Base-by-base conservation (phyloP, 1,139 yeast species). In the Hansenula lynferdii region DNA sequence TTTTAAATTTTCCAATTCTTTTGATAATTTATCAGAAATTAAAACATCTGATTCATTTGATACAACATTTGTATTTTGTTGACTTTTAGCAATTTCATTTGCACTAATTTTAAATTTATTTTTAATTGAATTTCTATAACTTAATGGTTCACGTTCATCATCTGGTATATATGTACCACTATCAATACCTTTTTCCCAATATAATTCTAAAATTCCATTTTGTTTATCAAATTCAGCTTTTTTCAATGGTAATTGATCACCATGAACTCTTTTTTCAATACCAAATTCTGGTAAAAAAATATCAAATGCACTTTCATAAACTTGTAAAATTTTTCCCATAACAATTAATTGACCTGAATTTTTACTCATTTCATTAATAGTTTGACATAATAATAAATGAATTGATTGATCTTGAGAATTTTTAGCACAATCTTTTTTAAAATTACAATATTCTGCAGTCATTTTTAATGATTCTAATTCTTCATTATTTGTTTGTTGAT, bases 251-350 rank as follows among this genome's bases (percentile, higher is more conserved):
- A 92, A 69, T 61, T 92, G 98, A 63, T 92, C 98, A 31, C 97
- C 97, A 55, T 92, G 98, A 21, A 92, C 97, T 54, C 98, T 78
- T 64, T 92, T 92, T 60, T 92, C 98, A 50, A 92, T 86, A 31
- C 98, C 97, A 64, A 90, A 83, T 51, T 87, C 97, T 1, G 97
- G 97, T 45, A 92, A 73, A 47, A 87, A 78, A 8, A 92, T 95
- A 61, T 92, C 98, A 65, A 92, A 92, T 2, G 97, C 87, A 2
- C 96, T 86, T 62, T 92, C 97, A 58, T 90, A 90, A 8, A 90
- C 97, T 60, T 89, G 97, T 27, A 89, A 66, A 29, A 92, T 94
- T 12, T 89, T 79, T 12, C 96, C 97, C 75, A 82, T 79, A 33
- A 89, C 80, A 50, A 90, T 72, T 37, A 89, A 61, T 59, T 89